A percentile compares a stretch with the other conserved stretches of the same genome.
phyloP scores from a whole-genome alignment of 202 grass and related monocot species.

The Setaria italica region DNA sequence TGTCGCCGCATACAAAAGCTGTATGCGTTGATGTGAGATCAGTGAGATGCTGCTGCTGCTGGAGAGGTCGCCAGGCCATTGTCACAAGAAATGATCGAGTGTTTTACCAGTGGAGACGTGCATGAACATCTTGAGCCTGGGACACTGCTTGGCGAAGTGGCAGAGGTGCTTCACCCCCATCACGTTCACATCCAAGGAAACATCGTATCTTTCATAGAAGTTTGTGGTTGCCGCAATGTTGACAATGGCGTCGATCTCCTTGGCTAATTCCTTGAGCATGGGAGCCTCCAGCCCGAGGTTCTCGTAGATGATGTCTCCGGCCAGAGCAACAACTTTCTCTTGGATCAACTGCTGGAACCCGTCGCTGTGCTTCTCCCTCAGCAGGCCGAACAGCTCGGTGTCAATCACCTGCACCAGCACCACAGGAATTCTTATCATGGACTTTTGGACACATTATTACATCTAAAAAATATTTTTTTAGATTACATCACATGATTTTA shows the following conservation, averaged over 20 bases:
- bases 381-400: conserved; percentile 54
- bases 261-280: conserved; percentile 29
- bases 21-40: no score
- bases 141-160: conserved; percentile 69
- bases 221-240: conserved; percentile 75
- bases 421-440: no score
- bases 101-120: conserved; percentile 77
- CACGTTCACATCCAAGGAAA: conserved; percentile 72
- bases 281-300: conserved; percentile 55
- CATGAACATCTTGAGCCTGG: conserved; percentile 67
- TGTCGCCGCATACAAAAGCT: conserved; percentile 67
- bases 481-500: no score
- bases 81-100: no score
- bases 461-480: no score
- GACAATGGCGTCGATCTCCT: conserved; percentile 54
- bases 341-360: conserved; percentile 46
- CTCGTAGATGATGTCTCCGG: conserved; percentile 56
- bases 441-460: no score
- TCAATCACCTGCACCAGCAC: conserved; percentile 39
- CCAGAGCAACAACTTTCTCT: conserved; percentile 53
- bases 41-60: no score
- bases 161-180: conserved; percentile 76
- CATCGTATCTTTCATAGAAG: conserved; percentile 72
- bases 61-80: no score
- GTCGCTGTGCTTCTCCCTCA: conserved; percentile 58